Evolutionary conservation across 2,329 filamentous ascomycete species (phyloP).

Genomic region (Chaetomium globosum): DNA sequence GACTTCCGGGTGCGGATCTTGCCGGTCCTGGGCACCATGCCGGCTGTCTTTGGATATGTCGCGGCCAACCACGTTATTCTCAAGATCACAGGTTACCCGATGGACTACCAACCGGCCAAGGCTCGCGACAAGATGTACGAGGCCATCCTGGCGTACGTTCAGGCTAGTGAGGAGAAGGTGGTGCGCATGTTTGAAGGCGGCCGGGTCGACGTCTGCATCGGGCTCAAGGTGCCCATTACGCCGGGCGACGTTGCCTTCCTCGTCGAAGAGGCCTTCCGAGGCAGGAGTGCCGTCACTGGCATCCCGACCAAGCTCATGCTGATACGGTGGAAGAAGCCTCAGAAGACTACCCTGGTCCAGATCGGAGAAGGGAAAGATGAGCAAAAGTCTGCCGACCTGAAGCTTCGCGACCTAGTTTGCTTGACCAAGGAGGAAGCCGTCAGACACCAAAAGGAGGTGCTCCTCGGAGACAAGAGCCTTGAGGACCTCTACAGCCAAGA

Average conservation of each 20-base stretch:
- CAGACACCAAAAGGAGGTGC: slow-evolving; percentile 76
- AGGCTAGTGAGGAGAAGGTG: slow-evolving; percentile 77
- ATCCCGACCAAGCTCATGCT: slow-evolving; percentile 77
- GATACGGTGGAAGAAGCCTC: slow-evolving; percentile 76
- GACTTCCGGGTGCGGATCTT: slow-evolving; percentile 95
- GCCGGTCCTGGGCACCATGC: slow-evolving; percentile 95
- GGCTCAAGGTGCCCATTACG: slow-evolving; percentile 77
- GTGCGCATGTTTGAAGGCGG: slow-evolving; percentile 56
- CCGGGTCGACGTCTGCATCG: slow-evolving; percentile 58
- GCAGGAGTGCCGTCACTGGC: slow-evolving; percentile 80
- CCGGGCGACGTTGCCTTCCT: slow-evolving; percentile 83
- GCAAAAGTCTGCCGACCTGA: slow-evolving; percentile 74
- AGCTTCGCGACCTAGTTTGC: slow-evolving; percentile 73
- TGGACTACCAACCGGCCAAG: slow-evolving; percentile 80
- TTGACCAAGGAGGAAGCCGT: slow-evolving; percentile 91
- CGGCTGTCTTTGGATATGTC: slow-evolving; percentile 89
- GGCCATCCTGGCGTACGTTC: slow-evolving; percentile 72
- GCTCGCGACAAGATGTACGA: slow-evolving; percentile 91
- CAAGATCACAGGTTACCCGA: slow-evolving; percentile 77
- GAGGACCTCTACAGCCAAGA: slow-evolving; percentile 75
- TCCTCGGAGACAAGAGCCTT: slow-evolving; percentile 66
- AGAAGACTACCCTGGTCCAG: slow-evolving; percentile 56
- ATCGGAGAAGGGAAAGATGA: slow-evolving; percentile 68
- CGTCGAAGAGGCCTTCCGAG: slow-evolving; percentile 84
- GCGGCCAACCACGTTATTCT: slow-evolving; percentile 92